These are phyloP conservation scores for Cairneyella variabilis DNA, from an alignment of 495 filamentous ascomycete genomes.

Conservation along the genomic window DNA sequence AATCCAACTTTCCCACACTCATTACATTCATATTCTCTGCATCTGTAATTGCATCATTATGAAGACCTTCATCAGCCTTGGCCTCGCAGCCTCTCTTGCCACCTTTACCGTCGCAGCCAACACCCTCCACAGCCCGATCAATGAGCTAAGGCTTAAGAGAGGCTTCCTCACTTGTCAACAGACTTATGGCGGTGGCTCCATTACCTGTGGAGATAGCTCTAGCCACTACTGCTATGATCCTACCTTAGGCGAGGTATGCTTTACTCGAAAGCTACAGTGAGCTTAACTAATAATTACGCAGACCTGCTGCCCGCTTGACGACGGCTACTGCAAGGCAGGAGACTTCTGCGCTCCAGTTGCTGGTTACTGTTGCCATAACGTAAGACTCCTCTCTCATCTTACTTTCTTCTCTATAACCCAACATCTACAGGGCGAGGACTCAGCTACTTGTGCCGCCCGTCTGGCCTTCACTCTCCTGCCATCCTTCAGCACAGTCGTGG, in stretches of 20 bases:
- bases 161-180: slow-evolving; percentile 5
- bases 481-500: neutral
- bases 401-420: neutral
- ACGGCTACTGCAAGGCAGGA: slow-evolving; percentile 14
- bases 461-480: slow-evolving; percentile 6
- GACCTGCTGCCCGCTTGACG: slow-evolving; percentile 14
- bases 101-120: slow-evolving; percentile 26
- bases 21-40: neutral
- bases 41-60: neutral
- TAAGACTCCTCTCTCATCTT: neutral
- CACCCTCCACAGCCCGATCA: slow-evolving; percentile 13
- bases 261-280: neutral
- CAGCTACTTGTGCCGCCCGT: slow-evolving; percentile 1
- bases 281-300: neutral
- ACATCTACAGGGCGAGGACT: slow-evolving; percentile 2
- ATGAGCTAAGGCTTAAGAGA: neutral
- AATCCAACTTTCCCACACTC: neutral
- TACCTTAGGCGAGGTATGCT: slow-evolving; percentile 8
- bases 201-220: slow-evolving; percentile 4
- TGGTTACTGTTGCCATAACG: slow-evolving; percentile 15
- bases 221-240: slow-evolving; percentile 17
- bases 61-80: slow-evolving; percentile 4
- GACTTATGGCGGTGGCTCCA: slow-evolving; percentile 12
- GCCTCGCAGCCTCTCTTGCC: slow-evolving; percentile 9
- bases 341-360: slow-evolving; percentile 11